A percentile compares a stretch with the other conserved stretches of the same genome.
Conservation (phyloP, 345 rosid species). For the Hevea brasiliensis region DNA sequence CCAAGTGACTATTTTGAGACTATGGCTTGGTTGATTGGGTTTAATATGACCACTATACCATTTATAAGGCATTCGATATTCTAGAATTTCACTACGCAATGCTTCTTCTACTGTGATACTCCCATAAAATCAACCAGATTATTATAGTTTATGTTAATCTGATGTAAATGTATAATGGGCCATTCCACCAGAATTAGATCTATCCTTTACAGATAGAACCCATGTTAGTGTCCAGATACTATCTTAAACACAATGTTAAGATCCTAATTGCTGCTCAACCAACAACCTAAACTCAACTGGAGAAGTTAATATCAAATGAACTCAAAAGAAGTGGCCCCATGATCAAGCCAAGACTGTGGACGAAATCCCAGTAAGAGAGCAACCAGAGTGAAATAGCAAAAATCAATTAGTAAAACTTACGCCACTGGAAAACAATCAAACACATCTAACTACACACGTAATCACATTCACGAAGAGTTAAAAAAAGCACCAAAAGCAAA, state of each 20-base stretch:
- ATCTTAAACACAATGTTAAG: conserved; percentile 7
- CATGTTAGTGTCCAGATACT: background rate
- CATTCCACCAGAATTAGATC: background rate
- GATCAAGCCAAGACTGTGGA: conserved; percentile 17
- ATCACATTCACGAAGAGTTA: conserved; percentile 10
- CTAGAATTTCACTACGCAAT: background rate
- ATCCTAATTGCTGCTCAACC: background rate
- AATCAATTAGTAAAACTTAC: background rate
- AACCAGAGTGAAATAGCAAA: background rate
- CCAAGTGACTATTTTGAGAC: background rate
- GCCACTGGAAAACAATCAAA: conserved; percentile 15
- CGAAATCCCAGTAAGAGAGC: background rate
- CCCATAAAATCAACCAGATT: background rate
- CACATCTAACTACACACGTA: conserved; percentile 22
- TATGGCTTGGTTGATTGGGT: background rate
- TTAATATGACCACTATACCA: background rate
- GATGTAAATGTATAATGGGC: background rate
- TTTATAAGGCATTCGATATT: background rate
- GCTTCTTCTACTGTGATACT: background rate
- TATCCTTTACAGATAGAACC: background rate
- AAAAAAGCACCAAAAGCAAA: conserved; percentile 2
- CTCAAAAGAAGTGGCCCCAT: conserved; percentile 3
- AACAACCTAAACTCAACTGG: background rate
- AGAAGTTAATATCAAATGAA: background rate
- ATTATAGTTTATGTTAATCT: background rate